Percentiles rank a stretch among this genome's conserved stretches.
Conservation (phyloP, 2,329 filamentous ascomycete species). For the Aspergillaceae sp. region DNA sequence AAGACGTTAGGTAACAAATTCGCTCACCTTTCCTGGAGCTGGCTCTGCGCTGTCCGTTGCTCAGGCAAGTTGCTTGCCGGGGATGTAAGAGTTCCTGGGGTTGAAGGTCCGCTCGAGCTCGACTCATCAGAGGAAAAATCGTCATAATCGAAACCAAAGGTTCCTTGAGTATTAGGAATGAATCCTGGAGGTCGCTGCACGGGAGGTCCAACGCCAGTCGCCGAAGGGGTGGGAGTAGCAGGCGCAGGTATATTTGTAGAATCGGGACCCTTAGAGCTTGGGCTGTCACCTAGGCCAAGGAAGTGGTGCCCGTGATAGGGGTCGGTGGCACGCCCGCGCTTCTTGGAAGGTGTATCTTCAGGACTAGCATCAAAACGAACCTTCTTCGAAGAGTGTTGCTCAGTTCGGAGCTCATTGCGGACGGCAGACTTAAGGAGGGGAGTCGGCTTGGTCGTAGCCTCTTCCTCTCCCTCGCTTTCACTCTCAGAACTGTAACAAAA, state of each 20-base stretch:
- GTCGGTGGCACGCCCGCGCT: constrained; percentile 18
- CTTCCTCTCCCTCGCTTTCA: constrained; percentile 19
- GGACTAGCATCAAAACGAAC: constrained; percentile 28
- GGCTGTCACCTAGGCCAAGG: constrained; percentile 9
- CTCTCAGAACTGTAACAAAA: constrained; percentile 27
- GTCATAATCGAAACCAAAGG: constrained; percentile 25
- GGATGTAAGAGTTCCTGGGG: constrained; percentile 6
- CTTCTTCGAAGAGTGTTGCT: constrained; percentile 19
- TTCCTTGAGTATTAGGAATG: constrained; percentile 16
- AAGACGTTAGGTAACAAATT: neutral
- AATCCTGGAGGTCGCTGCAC: constrained; percentile 12
- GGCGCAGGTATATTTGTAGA: constrained; percentile 6
- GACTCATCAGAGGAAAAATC: constrained; percentile 16
- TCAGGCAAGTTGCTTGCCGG: constrained; percentile 3
- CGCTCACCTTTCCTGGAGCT: constrained; percentile 9
- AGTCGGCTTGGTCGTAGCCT: constrained; percentile 5
- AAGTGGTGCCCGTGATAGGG: constrained; percentile 16
- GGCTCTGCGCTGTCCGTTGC: constrained; percentile 3
- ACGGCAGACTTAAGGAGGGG: constrained; percentile 7
- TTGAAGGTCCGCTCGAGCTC: constrained; percentile 8
- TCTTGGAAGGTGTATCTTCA: constrained; percentile 26
- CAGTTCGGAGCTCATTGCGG: constrained; percentile 11
- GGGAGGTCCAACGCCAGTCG: constrained; percentile 2
- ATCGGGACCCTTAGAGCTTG: neutral
- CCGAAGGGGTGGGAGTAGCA: constrained; percentile 7